Conservation (phyloP, 2,329 filamentous ascomycete species). For the Fusarium bulbicola region DNA sequence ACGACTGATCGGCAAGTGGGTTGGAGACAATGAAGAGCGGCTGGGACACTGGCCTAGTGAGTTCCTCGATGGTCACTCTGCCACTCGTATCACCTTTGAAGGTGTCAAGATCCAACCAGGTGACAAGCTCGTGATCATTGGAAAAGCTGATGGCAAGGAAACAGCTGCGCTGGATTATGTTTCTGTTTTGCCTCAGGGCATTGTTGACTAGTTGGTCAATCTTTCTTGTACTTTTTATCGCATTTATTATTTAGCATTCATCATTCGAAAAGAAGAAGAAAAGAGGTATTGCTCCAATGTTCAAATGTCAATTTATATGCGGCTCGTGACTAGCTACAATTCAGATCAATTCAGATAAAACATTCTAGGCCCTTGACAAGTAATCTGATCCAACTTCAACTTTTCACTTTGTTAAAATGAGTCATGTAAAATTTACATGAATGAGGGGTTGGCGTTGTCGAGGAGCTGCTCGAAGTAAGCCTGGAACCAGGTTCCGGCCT, state of each 20-base stretch:
- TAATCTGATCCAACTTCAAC: neutral
- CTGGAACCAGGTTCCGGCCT: conserved; percentile 75
- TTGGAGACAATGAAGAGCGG: conserved; percentile 65
- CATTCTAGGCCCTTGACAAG: neutral
- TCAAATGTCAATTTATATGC: neutral
- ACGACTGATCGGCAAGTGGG: conserved; percentile 64
- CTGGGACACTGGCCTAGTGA: conserved; percentile 67
- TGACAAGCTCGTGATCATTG: conserved; percentile 63
- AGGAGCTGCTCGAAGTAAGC: conserved; percentile 67
- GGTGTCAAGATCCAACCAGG: conserved; percentile 60
- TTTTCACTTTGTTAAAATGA: neutral
- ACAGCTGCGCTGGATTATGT: conserved; percentile 74
- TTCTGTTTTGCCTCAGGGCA: conserved; percentile 61
- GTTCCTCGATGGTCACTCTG: conserved; percentile 72
- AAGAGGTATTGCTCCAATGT: neutral
- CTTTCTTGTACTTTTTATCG: neutral
- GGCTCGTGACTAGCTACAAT: neutral
- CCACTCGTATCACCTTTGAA: conserved; percentile 68
- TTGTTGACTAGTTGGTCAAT: conserved; percentile 2
- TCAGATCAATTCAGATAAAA: neutral
- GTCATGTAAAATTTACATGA: conserved; percentile 37
- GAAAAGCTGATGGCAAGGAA: conserved; percentile 67
- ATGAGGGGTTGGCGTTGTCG: conserved; percentile 64
- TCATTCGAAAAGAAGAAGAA: neutral
- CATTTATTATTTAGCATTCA: neutral